Evolutionary conservation across 129 eudicot genomes (phyloP).

Genomic region (Flaveria robusta): DNA sequence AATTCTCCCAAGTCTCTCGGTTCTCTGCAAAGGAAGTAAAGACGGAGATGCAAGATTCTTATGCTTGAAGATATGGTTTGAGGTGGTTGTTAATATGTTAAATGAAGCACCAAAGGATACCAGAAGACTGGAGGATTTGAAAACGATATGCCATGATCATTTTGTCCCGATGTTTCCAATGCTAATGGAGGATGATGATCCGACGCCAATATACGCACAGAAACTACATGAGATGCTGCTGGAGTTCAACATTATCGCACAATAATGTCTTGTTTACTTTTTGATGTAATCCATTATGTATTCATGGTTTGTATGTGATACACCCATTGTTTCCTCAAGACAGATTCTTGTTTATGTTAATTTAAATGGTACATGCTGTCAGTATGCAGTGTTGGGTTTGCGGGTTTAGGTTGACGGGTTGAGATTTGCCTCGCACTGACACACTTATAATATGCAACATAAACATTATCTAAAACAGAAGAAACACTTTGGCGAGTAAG

Average conservation of each 20-base stretch:
- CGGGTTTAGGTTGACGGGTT: no score
- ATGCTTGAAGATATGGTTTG: conserved; percentile 91
- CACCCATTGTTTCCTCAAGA: conserved; percentile 24
- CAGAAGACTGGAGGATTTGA: conserved; percentile 53
- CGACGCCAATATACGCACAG: conserved; percentile 86
- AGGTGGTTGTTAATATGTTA: conserved; percentile 61
- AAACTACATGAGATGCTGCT: conserved; percentile 77
- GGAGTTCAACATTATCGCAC: conserved; percentile 45
- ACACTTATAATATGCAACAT: no score
- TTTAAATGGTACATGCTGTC: conserved; percentile 22
- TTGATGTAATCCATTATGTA: conserved; percentile 22
- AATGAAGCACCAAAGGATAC: conserved; percentile 47
- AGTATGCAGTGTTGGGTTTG: not conserved
- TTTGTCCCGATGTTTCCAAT: conserved; percentile 83
- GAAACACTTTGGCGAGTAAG: no score
- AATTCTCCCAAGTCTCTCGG: conserved; percentile 77
- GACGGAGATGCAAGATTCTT: conserved; percentile 92
- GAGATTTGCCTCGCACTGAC: no score
- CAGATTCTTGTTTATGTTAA: conserved; percentile 15
- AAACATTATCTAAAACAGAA: no score
- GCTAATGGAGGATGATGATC: conserved; percentile 90
- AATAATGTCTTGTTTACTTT: conserved; percentile 1
- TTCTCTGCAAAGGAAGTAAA: conserved; percentile 78
- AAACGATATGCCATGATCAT: conserved; percentile 48
- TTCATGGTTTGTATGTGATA: conserved; percentile 27